Evolutionary conservation across 148 eudicot genomes (phyloP).

Genomic region (Vaccinium myrtillus): DNA sequence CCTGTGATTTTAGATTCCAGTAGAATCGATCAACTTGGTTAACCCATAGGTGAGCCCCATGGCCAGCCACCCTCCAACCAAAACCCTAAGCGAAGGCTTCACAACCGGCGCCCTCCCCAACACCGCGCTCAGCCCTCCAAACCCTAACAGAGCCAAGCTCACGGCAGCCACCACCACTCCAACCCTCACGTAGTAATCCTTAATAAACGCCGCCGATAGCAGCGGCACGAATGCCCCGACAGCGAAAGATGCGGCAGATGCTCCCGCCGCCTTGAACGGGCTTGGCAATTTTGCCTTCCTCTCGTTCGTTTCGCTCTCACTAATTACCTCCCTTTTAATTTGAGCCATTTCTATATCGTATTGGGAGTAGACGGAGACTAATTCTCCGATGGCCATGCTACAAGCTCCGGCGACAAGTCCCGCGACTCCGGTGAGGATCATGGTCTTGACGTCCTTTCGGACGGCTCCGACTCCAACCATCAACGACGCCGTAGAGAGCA

Average conservation of each 20-base stretch:
- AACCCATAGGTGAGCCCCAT: constrained; percentile 41
- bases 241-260: too few relatives aligned
- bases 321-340: constrained; percentile 17
- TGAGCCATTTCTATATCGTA: constrained; percentile 37
- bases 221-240: too few relatives aligned
- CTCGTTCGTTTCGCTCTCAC: constrained; percentile 3
- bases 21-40: constrained; percentile 26
- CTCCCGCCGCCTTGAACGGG: background rate
- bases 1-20: background rate
- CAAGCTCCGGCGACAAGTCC: constrained; percentile 40
- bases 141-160: constrained; percentile 32
- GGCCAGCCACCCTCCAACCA: constrained; percentile 47
- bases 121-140: constrained; percentile 17
- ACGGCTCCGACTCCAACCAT: constrained; percentile 41
- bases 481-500: constrained; percentile 26
- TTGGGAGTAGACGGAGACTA: constrained; percentile 27
- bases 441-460: constrained; percentile 22
- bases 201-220: constrained; percentile 25
- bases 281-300: constrained; percentile 19
- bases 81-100: constrained; percentile 30
- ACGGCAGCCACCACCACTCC: constrained; percentile 29
- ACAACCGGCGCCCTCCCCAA: constrained; percentile 18
- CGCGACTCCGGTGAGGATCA: constrained; percentile 35
- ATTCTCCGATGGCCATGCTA: constrained; percentile 28
- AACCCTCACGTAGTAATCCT: constrained; percentile 25